These are phyloP conservation scores for Candida boleticola DNA, from an alignment of 805 yeast species.

Conservation along the genomic window DNA sequence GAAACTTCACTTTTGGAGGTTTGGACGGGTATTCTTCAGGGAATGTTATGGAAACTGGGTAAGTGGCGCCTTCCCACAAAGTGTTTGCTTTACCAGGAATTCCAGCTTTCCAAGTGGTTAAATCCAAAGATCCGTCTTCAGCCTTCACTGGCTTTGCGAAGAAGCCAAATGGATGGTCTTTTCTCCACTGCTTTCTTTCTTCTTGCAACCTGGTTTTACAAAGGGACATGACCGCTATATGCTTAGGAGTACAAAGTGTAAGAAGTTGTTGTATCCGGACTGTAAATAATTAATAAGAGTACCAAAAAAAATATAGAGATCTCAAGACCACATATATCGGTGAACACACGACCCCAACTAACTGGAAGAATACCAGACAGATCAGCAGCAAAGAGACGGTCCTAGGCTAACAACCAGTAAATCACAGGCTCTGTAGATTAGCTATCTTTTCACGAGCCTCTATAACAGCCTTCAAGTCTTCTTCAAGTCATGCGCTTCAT, in stretches of 20 bases:
- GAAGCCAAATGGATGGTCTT: conserved; percentile 97
- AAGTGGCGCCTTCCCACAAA: conserved; percentile 86
- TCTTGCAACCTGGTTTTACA: conserved; percentile 85
- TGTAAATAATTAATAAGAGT: no score
- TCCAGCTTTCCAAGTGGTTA: conserved; percentile 90
- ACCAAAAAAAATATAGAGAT: no score
- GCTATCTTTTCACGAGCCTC: no score
- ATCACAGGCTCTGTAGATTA: no score
- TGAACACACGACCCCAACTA: background rate
- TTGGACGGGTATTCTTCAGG: conserved; percentile 94
- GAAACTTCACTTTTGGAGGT: conserved; percentile 92
- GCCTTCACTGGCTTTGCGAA: conserved; percentile 84
- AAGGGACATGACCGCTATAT: conserved; percentile 51
- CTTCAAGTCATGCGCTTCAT: no score
- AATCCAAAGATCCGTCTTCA: conserved; percentile 80
- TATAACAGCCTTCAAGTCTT: no score
- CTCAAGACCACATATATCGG: background rate
- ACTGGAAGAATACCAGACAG: no score
- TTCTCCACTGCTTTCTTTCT: conserved; percentile 97
- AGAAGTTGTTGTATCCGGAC: no score
- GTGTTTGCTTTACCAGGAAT: conserved; percentile 91
- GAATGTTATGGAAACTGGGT: conserved; percentile 77
- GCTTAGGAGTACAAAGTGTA: no score
- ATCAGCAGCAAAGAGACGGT: no score
- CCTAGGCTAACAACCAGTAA: no score